A percentile compares a stretch with the other conserved stretches of the same genome.
Conservation (phyloP, 192 early-diverging fungal species). For the Jimgerdemannia flammicorona region DNA sequence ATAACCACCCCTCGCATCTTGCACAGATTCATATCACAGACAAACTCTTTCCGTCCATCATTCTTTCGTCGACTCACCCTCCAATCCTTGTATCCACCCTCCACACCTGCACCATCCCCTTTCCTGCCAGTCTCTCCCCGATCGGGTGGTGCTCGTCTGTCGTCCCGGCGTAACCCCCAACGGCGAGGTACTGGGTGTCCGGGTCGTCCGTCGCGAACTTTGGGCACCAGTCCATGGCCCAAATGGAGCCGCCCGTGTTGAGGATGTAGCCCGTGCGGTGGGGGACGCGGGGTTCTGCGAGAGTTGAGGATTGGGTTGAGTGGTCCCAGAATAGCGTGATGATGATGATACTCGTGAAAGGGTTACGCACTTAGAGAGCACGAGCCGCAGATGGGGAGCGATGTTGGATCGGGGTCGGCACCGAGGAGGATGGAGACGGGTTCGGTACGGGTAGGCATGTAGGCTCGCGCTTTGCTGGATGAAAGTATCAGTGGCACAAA, state of each 20-base stretch:
- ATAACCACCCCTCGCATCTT: background rate
- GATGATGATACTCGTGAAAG: background rate
- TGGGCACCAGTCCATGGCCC: constrained; percentile 33
- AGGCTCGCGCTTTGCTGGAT: background rate
- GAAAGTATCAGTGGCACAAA: background rate
- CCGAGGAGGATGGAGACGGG: background rate
- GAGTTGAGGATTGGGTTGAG: background rate
- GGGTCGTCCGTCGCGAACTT: constrained; percentile 9
- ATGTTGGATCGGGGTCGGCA: background rate
- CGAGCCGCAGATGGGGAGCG: background rate
- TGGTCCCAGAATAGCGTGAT: background rate
- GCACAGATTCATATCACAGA: background rate
- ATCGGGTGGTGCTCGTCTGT: constrained; percentile 19
- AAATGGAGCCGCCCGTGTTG: constrained; percentile 33
- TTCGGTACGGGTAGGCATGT: background rate
- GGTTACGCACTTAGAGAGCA: background rate
- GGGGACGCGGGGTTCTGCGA: background rate
- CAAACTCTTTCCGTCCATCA: too few species aligned
- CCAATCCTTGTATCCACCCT: background rate
- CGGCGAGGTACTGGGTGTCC: constrained; percentile 32
- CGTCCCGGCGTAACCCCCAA: constrained; percentile 25
- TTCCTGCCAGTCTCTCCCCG: constrained; percentile 5
- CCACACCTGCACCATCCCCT: constrained; percentile 41
- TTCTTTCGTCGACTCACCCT: too few species aligned
- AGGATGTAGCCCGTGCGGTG: constrained; percentile 24